Conservation (phyloP, 139 green algal species). For the Chlorella sp. region DNA sequence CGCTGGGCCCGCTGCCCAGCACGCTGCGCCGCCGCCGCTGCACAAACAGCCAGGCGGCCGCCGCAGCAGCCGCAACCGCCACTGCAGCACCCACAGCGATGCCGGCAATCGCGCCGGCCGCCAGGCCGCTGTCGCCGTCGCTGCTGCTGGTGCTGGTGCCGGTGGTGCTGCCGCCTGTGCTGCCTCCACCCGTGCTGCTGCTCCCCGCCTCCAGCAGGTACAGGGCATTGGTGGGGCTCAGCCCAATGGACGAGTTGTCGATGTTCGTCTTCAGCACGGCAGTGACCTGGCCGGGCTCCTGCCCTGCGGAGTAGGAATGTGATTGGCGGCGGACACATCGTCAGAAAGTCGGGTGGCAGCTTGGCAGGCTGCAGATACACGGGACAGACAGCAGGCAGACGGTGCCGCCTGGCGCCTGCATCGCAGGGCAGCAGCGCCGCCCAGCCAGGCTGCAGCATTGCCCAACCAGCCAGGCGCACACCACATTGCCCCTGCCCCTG, state of each 20-base stretch:
- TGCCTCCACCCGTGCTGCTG: background rate
- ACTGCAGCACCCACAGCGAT: background rate
- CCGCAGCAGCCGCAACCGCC: background rate
- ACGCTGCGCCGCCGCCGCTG: background rate
- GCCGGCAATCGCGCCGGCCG: background rate
- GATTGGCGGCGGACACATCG: too few species aligned
- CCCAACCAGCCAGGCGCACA: too few species aligned
- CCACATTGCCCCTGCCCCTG: too few species aligned
- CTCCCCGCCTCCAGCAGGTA: background rate
- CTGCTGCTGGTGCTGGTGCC: background rate
- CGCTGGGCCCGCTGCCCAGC: background rate
- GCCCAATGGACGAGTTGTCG: background rate
- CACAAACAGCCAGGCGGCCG: background rate
- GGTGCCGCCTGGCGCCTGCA: too few species aligned
- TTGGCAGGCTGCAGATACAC: too few species aligned
- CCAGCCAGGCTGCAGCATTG: too few species aligned
- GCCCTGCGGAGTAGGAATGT: background rate
- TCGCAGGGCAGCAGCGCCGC: too few species aligned
- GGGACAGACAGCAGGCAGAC: too few species aligned
- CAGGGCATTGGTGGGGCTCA: background rate
- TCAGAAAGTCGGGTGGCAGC: too few species aligned
- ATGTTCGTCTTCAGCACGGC: background rate
- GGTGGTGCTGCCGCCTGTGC: too few species aligned
- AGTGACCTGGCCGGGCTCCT: background rate
- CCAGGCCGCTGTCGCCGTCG: background rate